Evolutionary conservation across 148 eudicot genomes (phyloP).

Genomic region (Chenopodium formosanum): DNA sequence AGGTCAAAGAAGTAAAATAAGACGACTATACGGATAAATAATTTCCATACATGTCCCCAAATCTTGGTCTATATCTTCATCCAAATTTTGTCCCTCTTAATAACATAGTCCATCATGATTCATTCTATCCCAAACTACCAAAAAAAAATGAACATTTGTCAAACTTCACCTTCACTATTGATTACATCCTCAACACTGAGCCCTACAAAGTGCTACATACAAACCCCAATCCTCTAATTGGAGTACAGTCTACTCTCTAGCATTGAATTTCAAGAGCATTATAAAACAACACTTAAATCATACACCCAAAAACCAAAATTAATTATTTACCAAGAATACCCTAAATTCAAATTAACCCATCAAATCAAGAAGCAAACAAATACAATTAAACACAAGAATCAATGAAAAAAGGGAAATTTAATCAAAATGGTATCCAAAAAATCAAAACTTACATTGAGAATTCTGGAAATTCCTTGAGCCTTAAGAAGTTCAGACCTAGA

Average conservation of each 20-base stretch:
- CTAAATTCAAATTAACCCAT: not conserved
- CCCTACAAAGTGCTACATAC: too few species aligned
- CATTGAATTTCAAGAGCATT: not conserved
- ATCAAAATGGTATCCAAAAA: not conserved
- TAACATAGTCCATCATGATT: not conserved
- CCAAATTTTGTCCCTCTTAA: not conserved
- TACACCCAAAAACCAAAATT: not conserved
- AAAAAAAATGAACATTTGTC: too few species aligned
- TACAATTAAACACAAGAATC: not conserved
- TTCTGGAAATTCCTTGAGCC: constrained; percentile 70
- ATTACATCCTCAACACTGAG: too few species aligned
- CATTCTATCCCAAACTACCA: too few species aligned
- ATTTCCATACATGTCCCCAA: not conserved
- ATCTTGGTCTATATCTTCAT: not conserved
- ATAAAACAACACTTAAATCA: not conserved
- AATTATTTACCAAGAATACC: not conserved
- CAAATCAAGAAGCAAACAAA: not conserved
- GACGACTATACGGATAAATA: not conserved
- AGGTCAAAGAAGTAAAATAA: not conserved
- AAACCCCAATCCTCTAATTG: too few species aligned
- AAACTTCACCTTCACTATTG: too few species aligned
- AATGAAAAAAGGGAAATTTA: not conserved
- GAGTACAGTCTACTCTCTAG: not conserved
- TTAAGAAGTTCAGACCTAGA: constrained; percentile 85
- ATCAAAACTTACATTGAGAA: constrained; percentile 63